Evolutionary conservation across 2,329 filamentous ascomycete species (phyloP).

Genomic region (Ceratocystis destructans): DNA sequence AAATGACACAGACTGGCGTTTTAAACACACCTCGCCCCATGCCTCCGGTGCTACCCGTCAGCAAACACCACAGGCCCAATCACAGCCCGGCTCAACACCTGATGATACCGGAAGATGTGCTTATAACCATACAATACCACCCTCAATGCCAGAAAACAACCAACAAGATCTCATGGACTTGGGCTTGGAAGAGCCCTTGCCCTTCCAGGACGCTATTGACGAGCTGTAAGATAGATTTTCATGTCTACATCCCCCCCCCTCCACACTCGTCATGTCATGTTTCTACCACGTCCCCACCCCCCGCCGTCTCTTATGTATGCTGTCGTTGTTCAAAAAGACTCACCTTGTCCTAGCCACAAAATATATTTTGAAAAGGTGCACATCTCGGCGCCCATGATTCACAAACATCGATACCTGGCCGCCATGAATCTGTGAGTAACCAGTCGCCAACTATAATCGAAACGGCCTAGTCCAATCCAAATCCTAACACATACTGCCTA

Average conservation of each 20-base stretch:
- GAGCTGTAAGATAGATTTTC: conserved; percentile 48
- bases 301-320: background rate
- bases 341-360: conserved; percentile 42
- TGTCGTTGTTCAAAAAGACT: background rate
- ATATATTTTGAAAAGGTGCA: conserved; percentile 88
- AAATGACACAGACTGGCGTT: conserved; percentile 30
- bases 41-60: conserved; percentile 18
- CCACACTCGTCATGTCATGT: too few species aligned
- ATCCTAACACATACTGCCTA: conserved; percentile 4
- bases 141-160: background rate
- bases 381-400: conserved; percentile 73
- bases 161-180: conserved; percentile 60
- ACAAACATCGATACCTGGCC: conserved; percentile 73
- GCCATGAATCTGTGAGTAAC: conserved; percentile 62
- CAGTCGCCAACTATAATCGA: background rate
- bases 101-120: background rate
- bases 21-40: conserved; percentile 41
- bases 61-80: background rate
- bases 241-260: background rate
- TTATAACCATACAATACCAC: background rate
- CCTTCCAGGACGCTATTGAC: conserved; percentile 53
- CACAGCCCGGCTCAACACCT: background rate
- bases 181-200: conserved; percentile 45
- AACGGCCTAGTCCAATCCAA: too few species aligned
- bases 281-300: background rate